Conservation (phyloP, 345 rosid genomes). For the Hevea brasiliensis region DNA sequence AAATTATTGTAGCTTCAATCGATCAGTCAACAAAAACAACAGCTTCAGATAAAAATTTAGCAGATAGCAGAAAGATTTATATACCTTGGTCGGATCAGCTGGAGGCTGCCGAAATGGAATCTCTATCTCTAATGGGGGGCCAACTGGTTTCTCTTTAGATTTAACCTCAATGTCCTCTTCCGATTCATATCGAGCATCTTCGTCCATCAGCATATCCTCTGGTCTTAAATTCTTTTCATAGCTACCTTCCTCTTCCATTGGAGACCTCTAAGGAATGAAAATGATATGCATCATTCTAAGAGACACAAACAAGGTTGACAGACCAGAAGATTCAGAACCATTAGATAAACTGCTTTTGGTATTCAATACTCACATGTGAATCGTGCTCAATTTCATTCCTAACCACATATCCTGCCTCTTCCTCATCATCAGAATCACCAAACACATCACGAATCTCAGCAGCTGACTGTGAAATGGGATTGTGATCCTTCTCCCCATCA, state of each 20-base stretch:
- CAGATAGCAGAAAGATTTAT: slow-evolving; percentile 17
- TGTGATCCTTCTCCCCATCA: slow-evolving; percentile 65
- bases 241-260: slow-evolving; percentile 76
- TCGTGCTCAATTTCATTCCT: slow-evolving; percentile 67
- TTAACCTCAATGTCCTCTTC: slow-evolving; percentile 76
- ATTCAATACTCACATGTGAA: slow-evolving; percentile 30
- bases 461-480: slow-evolving; percentile 54
- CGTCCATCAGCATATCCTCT: slow-evolving; percentile 76
- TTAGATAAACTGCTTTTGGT: slow-evolving; percentile 4
- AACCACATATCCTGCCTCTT: slow-evolving; percentile 61
- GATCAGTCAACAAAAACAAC: neutral
- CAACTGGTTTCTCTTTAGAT: slow-evolving; percentile 81
- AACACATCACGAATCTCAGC: slow-evolving; percentile 96
- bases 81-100: slow-evolving; percentile 73
- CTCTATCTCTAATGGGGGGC: slow-evolving; percentile 88
- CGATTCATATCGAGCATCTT: slow-evolving; percentile 73
- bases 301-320: slow-evolving; percentile 4
- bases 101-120: slow-evolving; percentile 83
- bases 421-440: slow-evolving; percentile 98
- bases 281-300: slow-evolving; percentile 15
- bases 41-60: neutral
- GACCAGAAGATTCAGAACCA: neutral
- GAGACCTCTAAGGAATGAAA: slow-evolving; percentile 56
- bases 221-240: slow-evolving; percentile 68
- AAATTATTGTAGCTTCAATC: neutral